These are phyloP conservation scores for Candida freyschussii DNA, from an alignment of 1,139 yeast genomes.

Conservation along the genomic window DNA sequence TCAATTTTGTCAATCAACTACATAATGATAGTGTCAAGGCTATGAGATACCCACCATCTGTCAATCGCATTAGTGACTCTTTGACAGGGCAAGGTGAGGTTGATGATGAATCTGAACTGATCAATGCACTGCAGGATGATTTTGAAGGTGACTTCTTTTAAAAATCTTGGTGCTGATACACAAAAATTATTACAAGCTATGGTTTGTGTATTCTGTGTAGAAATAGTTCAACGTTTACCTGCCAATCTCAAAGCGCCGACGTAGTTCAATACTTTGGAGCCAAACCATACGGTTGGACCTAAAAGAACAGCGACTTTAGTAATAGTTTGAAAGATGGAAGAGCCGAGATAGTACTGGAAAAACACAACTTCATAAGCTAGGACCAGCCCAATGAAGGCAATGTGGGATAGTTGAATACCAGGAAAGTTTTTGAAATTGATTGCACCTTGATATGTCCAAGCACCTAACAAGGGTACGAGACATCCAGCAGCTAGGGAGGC, in stretches of 20 bases:
- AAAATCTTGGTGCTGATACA: too few species aligned
- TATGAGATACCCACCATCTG: conserved; percentile 75
- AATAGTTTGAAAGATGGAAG: conserved; percentile 68
- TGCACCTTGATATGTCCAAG: conserved; percentile 47
- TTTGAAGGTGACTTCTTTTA: conserved; percentile 36
- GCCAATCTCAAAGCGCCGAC: conserved; percentile 25
- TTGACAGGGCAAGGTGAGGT: conserved; percentile 42
- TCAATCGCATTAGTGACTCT: conserved; percentile 29
- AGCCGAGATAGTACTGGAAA: conserved; percentile 62
- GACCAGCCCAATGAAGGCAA: conserved; percentile 40
- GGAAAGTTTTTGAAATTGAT: conserved; percentile 38
- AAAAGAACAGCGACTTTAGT: conserved; percentile 46
- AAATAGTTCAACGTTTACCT: conserved; percentile 21
- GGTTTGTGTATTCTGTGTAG: too few species aligned
- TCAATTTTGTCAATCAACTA: conserved; percentile 82
- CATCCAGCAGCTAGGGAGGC: conserved; percentile 39
- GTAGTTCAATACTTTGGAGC: conserved; percentile 57
- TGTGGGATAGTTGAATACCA: conserved; percentile 19
- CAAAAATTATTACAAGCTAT: conserved; percentile 1
- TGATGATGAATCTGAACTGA: conserved; percentile 50
- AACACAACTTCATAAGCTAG: conserved; percentile 60
- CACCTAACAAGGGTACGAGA: conserved; percentile 39
- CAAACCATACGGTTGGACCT: conserved; percentile 57
- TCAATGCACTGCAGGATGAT: conserved; percentile 47
- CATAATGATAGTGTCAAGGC: conserved; percentile 93